phyloP scores from a whole-genome alignment of 495 filamentous ascomycete species.

The Neurospora sp. region DNA sequence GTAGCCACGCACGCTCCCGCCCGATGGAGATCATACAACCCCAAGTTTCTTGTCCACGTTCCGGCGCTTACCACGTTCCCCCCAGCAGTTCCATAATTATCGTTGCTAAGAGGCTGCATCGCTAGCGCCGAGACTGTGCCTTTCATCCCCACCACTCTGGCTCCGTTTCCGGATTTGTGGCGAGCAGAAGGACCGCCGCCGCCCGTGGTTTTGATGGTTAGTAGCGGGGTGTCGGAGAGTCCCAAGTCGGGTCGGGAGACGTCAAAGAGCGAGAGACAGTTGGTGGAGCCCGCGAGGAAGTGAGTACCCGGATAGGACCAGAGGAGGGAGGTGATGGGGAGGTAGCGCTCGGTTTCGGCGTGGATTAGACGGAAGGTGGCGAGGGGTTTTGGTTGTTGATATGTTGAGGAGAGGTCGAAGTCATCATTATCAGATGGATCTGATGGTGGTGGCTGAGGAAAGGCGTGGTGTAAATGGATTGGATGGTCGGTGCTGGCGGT shows the following conservation, averaged over 20 bases:
- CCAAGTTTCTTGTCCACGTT: conserved; percentile 67
- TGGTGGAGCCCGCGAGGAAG: conserved; percentile 66
- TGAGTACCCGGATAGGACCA: conserved; percentile 50
- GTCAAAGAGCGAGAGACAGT: conserved; percentile 70
- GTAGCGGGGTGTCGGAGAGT: conserved; percentile 40
- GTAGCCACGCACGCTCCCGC: conserved; percentile 56
- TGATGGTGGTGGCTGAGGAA: conserved; percentile 5
- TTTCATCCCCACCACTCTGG: conserved; percentile 58
- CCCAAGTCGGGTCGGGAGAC: conserved; percentile 48
- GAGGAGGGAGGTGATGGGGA: conserved; percentile 62
- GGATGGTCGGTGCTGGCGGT: conserved; percentile 60
- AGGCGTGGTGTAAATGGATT: conserved; percentile 53
- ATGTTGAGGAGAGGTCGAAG: too few relatives aligned
- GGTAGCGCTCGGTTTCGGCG: conserved; percentile 68
- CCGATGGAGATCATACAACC: conserved; percentile 62
- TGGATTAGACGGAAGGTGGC: conserved; percentile 62
- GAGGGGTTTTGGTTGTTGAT: conserved; percentile 22
- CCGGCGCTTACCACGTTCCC: conserved; percentile 64
- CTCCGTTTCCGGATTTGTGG: conserved; percentile 54
- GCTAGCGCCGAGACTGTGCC: conserved; percentile 65
- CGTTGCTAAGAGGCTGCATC: conserved; percentile 19
- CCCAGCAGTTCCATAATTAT: not conserved
- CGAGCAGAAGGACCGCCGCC: conserved; percentile 22
- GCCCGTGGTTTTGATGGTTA: conserved; percentile 53
- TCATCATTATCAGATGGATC: too few relatives aligned